A percentile compares a stretch with the other conserved stretches of the same genome.
Evolutionary conservation across 2,329 filamentous ascomycete genomes (phyloP).

Genomic region (Colletotrichum sp.): DNA sequence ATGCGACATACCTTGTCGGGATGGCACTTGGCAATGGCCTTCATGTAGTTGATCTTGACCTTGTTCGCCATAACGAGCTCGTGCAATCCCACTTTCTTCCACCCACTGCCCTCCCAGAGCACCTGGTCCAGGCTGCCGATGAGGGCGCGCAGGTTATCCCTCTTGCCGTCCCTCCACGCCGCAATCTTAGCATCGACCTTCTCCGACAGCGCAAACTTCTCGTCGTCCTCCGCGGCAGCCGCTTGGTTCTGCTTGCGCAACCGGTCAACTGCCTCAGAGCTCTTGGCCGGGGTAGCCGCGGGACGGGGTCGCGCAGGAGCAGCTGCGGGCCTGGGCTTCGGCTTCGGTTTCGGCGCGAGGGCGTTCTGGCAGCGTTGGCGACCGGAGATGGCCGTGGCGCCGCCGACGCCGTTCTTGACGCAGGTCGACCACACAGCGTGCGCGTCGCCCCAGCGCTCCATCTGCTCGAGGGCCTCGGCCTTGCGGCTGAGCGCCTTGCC

Average conservation of each 20-base stretch:
- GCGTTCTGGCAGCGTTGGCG: conserved; percentile 90
- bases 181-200: conserved; percentile 80
- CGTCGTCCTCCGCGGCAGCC: conserved; percentile 86
- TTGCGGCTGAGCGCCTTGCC: conserved; percentile 94
- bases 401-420: conserved; percentile 86
- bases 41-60: conserved; percentile 99
- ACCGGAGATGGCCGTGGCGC: conserved; percentile 81
- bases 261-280: conserved; percentile 80
- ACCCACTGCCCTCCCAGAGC: conserved; percentile 89
- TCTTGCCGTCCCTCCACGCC: conserved; percentile 88
- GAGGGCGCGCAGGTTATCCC: conserved; percentile 89
- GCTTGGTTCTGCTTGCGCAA: conserved; percentile 85
- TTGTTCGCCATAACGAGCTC: conserved; percentile 92
- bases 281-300: conserved; percentile 53
- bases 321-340: conserved; percentile 45
- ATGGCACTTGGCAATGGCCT: conserved; percentile 97
- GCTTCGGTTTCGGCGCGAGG: conserved; percentile 69
- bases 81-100: conserved; percentile 96
- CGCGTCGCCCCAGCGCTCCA: conserved; percentile 93
- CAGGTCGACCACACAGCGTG: conserved; percentile 80
- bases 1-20: conserved; percentile 85
- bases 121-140: conserved; percentile 87
- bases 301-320: conserved; percentile 32
- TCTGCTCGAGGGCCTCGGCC: conserved; percentile 92
- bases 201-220: conserved; percentile 89